phyloP scores from a whole-genome alignment of 768 basidiomycete species.

The Fistulinella prunicolor region DNA sequence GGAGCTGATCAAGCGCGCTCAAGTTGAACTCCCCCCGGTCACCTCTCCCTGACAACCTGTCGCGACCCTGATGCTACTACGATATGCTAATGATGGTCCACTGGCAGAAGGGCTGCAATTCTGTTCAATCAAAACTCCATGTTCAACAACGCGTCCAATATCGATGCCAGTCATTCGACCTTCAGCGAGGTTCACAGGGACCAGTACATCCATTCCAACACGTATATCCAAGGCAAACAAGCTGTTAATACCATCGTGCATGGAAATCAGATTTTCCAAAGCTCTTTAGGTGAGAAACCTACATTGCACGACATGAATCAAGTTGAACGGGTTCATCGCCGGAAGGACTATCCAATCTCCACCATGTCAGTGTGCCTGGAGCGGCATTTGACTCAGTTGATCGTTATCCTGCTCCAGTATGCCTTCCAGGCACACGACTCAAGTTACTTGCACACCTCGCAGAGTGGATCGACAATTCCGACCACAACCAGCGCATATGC shows the following conservation, averaged over 20 bases:
- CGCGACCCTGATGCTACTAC: too few relatives aligned
- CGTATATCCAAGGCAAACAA: conserved; percentile 11
- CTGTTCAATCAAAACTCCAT: not conserved
- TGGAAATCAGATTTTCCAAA: conserved; percentile 19
- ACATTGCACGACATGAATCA: not conserved
- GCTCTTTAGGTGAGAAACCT: conserved; percentile 7
- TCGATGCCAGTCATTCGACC: too few relatives aligned
- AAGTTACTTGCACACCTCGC: conserved; percentile 12
- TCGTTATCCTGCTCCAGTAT: conserved; percentile 18
- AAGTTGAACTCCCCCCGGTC: too few relatives aligned
- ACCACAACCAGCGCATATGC: conserved; percentile 7
- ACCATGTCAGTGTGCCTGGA: conserved; percentile 10
- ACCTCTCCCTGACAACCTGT: too few relatives aligned
- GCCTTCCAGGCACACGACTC: conserved; percentile 20
- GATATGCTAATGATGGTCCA: too few relatives aligned
- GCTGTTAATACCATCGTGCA: conserved; percentile 16
- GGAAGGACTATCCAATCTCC: conserved; percentile 14
- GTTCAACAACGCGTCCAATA: conserved; percentile 19
- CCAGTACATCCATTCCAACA: conserved; percentile 10
- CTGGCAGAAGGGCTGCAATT: not conserved
- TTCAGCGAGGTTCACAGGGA: conserved; percentile 21
- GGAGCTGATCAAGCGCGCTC: too few relatives aligned
- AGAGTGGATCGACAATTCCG: conserved; percentile 13
- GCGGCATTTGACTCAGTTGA: conserved; percentile 17
- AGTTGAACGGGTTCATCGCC: too few relatives aligned